Conservation (phyloP, 805 yeast species). For the Yamadazyma phyllophila region DNA sequence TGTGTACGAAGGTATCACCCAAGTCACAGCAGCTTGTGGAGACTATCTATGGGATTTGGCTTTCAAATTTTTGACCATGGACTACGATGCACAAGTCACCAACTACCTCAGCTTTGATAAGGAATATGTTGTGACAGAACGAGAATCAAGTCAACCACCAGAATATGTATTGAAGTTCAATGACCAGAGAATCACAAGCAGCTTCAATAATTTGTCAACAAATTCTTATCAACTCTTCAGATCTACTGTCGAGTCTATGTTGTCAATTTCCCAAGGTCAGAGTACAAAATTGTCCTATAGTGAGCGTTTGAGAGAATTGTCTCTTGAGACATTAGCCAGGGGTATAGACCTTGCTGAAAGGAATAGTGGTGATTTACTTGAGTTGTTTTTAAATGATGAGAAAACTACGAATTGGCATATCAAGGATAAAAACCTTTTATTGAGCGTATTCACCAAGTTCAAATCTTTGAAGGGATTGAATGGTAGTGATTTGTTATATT, state of each 20-base stretch:
- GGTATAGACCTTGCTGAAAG: conserved; percentile 72
- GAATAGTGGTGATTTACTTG: conserved; percentile 54
- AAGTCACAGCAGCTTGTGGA: conserved; percentile 30
- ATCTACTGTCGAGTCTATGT: conserved; percentile 32
- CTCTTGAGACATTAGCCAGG: conserved; percentile 52
- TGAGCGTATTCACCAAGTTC: conserved; percentile 64
- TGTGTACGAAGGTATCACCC: conserved; percentile 58
- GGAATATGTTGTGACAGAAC: not conserved
- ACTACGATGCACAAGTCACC: conserved; percentile 19
- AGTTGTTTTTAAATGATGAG: conserved; percentile 48
- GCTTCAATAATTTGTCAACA: conserved; percentile 26
- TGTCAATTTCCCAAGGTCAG: conserved; percentile 31
- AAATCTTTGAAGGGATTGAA: conserved; percentile 57
- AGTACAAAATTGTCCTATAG: conserved; percentile 41
- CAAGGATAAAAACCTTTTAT: conserved; percentile 54
- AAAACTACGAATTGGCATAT: conserved; percentile 36
- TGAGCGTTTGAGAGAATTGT: conserved; percentile 51
- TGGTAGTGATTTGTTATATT: conserved; percentile 51
- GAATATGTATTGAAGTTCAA: conserved; percentile 32
- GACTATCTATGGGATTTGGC: conserved; percentile 57
- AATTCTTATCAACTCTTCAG: conserved; percentile 29
- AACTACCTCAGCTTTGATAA: conserved; percentile 11
- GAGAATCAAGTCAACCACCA: not conserved
- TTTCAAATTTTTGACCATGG: conserved; percentile 17
- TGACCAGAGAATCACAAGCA: conserved; percentile 45